Evolutionary conservation across 202 grass and related monocot genomes (phyloP).

Genomic region (Setaria viridis): DNA sequence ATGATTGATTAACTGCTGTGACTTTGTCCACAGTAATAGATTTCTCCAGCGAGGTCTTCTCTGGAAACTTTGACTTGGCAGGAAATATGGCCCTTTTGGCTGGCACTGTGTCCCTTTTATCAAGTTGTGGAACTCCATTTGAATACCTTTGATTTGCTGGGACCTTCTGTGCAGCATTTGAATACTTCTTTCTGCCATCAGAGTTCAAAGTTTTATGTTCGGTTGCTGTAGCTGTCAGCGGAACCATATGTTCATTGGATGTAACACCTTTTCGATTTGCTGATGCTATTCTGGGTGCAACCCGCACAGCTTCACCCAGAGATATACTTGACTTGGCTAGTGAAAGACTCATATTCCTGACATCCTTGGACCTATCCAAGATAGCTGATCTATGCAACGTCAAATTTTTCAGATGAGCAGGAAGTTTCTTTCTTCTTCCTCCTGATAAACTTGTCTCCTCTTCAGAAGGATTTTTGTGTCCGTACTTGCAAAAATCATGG

Average conservation of each 20-base stretch:
- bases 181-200: conserved; percentile 49
- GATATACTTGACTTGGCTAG: conserved; percentile 49
- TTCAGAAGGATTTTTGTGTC: conserved; percentile 58
- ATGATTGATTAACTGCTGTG: conserved; percentile 49
- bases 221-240: conserved; percentile 24
- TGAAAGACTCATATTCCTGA: conserved; percentile 43
- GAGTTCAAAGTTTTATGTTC: conserved; percentile 41
- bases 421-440: conserved; percentile 60
- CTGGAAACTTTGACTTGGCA: conserved; percentile 46
- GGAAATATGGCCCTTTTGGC: conserved; percentile 30
- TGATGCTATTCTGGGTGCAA: conserved; percentile 28
- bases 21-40: conserved; percentile 40
- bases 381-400: conserved; percentile 49
- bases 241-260: conserved; percentile 53
- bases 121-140: conserved; percentile 41
- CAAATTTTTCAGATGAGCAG: conserved; percentile 50
- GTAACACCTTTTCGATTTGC: conserved; percentile 48
- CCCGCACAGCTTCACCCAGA: conserved; percentile 42
- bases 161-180: conserved; percentile 39
- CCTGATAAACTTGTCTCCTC: conserved; percentile 44
- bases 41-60: conserved; percentile 50
- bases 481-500: conserved; percentile 95
- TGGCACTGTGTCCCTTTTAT: conserved; percentile 31
- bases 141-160: conserved; percentile 45
- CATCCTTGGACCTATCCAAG: conserved; percentile 57